Base-by-base conservation (phyloP, 768 basidiomycete genomes). In the Cyclocybe aegerita region DNA sequence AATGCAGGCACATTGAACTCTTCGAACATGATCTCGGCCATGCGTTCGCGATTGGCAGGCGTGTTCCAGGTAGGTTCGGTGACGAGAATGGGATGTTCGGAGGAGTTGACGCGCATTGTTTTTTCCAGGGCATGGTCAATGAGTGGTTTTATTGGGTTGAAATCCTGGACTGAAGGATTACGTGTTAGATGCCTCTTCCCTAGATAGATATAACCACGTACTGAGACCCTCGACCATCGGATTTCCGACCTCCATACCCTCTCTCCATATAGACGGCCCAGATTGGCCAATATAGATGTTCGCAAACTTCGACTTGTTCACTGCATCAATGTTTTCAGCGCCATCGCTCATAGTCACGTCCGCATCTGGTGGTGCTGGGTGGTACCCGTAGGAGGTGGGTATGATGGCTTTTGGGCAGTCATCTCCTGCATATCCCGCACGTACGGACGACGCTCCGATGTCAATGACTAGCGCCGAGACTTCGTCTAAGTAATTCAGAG, bases 11-110 rank as follows among this genome's bases (percentile, higher is more conserved):
- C 88, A 41, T 90, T 76, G 60, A 97, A 96, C 59, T 96, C 88
- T 69, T 99, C 97, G 61, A 98, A 98, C 85, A 97, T 90, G 41
- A 97, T 89, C 71, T 98, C 93, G 9, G 93, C 90, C 87, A 98
- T 90, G 48, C 88, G 81, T 72, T 98, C 93, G 52, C 96, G 76
- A 63, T 97, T 93, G n/a, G 85, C 85, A 15, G 85, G 76, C 0
- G 93, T 91, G 65, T 98, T 98, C 97, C 97, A 99, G 3, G 94
- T 86, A 6, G 94, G 89, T 66, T 99, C 97, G 0, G 97, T 98
- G 7, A 94, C 81, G 37, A 99, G 81, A 38, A 98, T 70, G 1
- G 97, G 97, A 62, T 97, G 95, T 58, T 98, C 93, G 4, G 85
- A 71, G 3, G 91, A 77, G 56, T 84, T 83, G 50, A 83, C 82